Evolutionary conservation across 371 early-diverging fungal genomes (phyloP), one percentile per base, ranked within the genome.

Genomic region (Mortierella sp.): DNA sequence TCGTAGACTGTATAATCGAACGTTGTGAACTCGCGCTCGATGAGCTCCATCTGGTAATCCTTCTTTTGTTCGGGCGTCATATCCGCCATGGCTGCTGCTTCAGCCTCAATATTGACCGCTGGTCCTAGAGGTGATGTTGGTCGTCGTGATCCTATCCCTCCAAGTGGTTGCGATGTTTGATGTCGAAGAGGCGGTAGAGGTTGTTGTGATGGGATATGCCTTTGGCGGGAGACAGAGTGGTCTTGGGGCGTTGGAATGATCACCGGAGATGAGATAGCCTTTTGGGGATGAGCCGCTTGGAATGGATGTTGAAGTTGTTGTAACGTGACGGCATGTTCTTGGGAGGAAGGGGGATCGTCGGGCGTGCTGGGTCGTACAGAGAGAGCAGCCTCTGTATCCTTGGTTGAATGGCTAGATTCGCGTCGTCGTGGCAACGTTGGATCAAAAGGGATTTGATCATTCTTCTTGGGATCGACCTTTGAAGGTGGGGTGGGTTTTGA

Each of bases 1-100:
- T 90, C 88, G 74, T 85, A 90, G 2, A 90, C 83, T 3, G 86
- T 86, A 60, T 81, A 88, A 51, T 90, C 90, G 78, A 90, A 90
- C 9, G 82, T 77, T 34, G 82, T 84, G 57, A 90, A 90, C 53
- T 84, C 83, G 25, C 86, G 85, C 50, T 86, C 84, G 60, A 90
- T 90, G 56, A 84, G 41, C 37, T 60, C 69, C 69, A 64, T 76
- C 51, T 68, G 64, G 51, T 68, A 58, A 13, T 60, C 65, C 45
- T 68, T 22, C 49, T 54, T 63, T 45, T 76, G 69, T 29, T 76
- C 68, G 22, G 60, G 56, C 8, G 64, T 50, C 57, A 76, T 51
- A 46, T 64, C 40, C 0, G 45, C n/a, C n/a, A n/a, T 34, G 34
- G 34, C 7, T 34, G 10, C 10, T 65, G 2, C 61, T n/a, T n/a